A percentile compares a stretch with the other conserved stretches of the same genome.
Evolutionary conservation across 257 asterid species (phyloP).

Genomic region (Nicotiana tabacum): DNA sequence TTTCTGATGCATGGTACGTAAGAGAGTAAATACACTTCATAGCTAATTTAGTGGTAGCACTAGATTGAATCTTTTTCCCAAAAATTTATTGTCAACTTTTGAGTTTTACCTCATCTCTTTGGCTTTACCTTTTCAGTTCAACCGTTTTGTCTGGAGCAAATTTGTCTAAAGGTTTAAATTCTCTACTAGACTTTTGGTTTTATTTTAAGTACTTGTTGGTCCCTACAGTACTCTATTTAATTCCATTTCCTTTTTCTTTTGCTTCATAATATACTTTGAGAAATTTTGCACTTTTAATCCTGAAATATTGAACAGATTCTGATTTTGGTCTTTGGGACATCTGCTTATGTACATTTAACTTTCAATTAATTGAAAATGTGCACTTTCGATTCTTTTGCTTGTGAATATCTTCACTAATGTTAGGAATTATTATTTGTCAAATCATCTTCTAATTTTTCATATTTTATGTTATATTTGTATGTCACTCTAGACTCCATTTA

Average conservation of each 20-base stretch:
- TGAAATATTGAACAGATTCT: too few species aligned
- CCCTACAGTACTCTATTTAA: background rate
- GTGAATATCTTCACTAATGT: too few species aligned
- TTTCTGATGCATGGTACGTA: background rate
- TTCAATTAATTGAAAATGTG: too few species aligned
- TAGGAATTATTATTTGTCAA: too few species aligned
- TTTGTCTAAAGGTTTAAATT: slow-evolving; percentile 26
- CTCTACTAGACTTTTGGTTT: slow-evolving; percentile 8
- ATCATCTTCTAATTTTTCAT: too few species aligned
- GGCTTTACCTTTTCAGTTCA: slow-evolving; percentile 37
- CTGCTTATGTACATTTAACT: too few species aligned
- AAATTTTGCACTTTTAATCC: too few species aligned
- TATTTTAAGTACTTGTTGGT: background rate
- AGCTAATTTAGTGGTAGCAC: slow-evolving; percentile 11
- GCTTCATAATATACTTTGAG: background rate
- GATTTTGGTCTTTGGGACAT: too few species aligned
- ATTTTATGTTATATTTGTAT: too few species aligned
- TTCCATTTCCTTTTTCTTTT: background rate
- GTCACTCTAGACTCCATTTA: too few species aligned
- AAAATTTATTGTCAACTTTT: slow-evolving; percentile 32
- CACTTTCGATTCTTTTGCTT: too few species aligned
- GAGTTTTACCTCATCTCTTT: slow-evolving; percentile 26
- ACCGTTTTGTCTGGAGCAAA: slow-evolving; percentile 49
- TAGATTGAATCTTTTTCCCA: slow-evolving; percentile 17
- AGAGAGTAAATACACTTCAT: background rate